Percentiles rank a stretch among this genome's conserved stretches.
These are phyloP conservation scores for Penicilliopsis zonata DNA, from an alignment of 495 filamentous ascomycete species.

Conservation along the genomic window DNA sequence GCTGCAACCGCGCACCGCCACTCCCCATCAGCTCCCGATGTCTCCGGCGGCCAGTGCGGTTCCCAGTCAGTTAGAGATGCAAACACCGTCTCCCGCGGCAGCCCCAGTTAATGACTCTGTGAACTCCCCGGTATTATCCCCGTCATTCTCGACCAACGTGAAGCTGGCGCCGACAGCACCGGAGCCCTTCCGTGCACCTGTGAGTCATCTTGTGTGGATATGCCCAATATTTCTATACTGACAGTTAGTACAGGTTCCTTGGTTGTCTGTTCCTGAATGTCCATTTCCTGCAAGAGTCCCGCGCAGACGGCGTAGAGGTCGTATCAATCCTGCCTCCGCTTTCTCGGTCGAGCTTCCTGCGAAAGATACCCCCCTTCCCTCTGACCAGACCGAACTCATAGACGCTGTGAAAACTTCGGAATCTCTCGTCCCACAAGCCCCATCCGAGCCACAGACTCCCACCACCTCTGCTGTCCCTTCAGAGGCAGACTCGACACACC, in stretches of 20 bases:
- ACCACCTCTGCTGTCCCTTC: slow-evolving; percentile 55
- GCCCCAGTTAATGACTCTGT: slow-evolving; percentile 14
- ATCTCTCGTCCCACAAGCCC: slow-evolving; percentile 19
- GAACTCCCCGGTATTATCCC: slow-evolving; percentile 19
- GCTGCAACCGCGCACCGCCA: slow-evolving; percentile 28
- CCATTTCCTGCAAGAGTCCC: slow-evolving; percentile 48
- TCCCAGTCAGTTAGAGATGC: slow-evolving; percentile 18
- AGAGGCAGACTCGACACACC: slow-evolving; percentile 53
- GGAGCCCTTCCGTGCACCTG: slow-evolving; percentile 49
- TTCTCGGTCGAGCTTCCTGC: slow-evolving; percentile 36
- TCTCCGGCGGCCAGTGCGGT: slow-evolving; percentile 22
- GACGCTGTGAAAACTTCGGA: slow-evolving; percentile 10
- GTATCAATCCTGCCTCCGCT: slow-evolving; percentile 20
- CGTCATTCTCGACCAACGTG: slow-evolving; percentile 15
- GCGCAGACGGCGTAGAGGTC: slow-evolving; percentile 27
- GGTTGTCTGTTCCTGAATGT: slow-evolving; percentile 60
- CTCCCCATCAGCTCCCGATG: slow-evolving; percentile 29
- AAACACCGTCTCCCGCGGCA: slow-evolving; percentile 19
- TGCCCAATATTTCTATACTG: slow-evolving; percentile 2
- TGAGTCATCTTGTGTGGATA: slow-evolving; percentile 27
- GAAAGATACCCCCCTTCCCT: slow-evolving; percentile 15
- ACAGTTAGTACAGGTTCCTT: slow-evolving; percentile 49
- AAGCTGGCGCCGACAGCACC: slow-evolving; percentile 11
- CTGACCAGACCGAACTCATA: slow-evolving; percentile 10
- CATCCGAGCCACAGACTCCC: slow-evolving; percentile 51